phyloP scores from a whole-genome alignment of 192 early-diverging fungal genomes.

The Phlyctochytrium arcticum region DNA sequence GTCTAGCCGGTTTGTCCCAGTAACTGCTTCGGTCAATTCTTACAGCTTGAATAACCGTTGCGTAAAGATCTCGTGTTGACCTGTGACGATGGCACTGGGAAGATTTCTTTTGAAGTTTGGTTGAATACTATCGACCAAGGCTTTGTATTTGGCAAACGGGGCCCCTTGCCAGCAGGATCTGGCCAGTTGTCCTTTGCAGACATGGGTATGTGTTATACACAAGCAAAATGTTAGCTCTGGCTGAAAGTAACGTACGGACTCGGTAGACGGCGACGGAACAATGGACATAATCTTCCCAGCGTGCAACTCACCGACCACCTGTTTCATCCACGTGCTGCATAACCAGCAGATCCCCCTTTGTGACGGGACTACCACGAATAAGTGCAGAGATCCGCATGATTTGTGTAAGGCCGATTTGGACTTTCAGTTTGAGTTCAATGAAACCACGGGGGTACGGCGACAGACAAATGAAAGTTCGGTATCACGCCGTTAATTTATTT shows the following conservation, averaged over 20 bases:
- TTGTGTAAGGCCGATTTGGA: constrained; percentile 71
- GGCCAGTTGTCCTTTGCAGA: constrained; percentile 88
- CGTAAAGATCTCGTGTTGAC: constrained; percentile 24
- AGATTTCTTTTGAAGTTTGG: constrained; percentile 68
- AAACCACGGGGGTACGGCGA: not conserved
- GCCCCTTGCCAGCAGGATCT: constrained; percentile 57
- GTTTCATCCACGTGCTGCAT: constrained; percentile 72
- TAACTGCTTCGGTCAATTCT: not conserved
- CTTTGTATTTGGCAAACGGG: constrained; percentile 57
- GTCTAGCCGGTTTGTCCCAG: constrained; percentile 76
- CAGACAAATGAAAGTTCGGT: too few relatives aligned
- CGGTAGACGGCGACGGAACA: constrained; percentile 80
- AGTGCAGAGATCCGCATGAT: constrained; percentile 61
- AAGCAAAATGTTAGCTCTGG: not conserved
- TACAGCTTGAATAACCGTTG: constrained; percentile 1
- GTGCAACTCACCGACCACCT: constrained; percentile 39
- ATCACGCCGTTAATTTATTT: not conserved
- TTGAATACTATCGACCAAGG: constrained; percentile 58
- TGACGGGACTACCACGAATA: constrained; percentile 20
- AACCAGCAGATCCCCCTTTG: constrained; percentile 83
- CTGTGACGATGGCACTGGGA: constrained; percentile 32
- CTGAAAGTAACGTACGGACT: not conserved
- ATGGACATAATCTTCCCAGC: constrained; percentile 79
- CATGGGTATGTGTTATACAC: constrained; percentile 59
- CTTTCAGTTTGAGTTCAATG: constrained; percentile 63